phyloP scores from a whole-genome alignment of 495 filamentous ascomycete genomes.

The Talaromyces wortmannii region DNA sequence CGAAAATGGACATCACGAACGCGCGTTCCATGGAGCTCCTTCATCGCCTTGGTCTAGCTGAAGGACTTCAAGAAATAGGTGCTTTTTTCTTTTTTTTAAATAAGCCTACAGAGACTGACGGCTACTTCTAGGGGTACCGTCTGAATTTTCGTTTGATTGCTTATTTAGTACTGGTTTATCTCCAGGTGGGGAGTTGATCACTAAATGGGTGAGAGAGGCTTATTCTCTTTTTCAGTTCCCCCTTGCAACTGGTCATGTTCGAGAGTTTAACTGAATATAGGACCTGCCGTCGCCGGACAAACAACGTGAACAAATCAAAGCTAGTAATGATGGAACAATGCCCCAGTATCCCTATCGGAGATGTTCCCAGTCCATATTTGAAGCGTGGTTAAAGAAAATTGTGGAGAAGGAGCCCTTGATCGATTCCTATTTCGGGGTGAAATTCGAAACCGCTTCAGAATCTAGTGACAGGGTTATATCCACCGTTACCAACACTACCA shows the following conservation, averaged over 20 bases:
- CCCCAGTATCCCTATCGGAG: constrained; percentile 10
- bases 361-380: constrained; percentile 15
- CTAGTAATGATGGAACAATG: constrained; percentile 7
- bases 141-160: too few species aligned
- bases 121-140: too few species aligned
- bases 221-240: too few species aligned
- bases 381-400: constrained; percentile 10
- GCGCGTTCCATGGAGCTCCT: constrained; percentile 25
- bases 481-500: neutral
- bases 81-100: too few species aligned
- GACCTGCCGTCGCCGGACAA: constrained; percentile 2
- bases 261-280: too few species aligned
- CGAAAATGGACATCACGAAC: constrained; percentile 29
- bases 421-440: neutral
- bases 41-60: constrained; percentile 17
- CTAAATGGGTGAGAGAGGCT: too few species aligned
- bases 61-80: constrained; percentile 11
- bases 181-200: too few species aligned
- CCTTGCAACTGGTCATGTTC: too few species aligned
- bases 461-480: neutral
- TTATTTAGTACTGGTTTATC: constrained; percentile 4
- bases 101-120: too few species aligned
- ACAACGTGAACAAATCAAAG: constrained; percentile 3
- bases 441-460: neutral
- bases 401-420: constrained; percentile 3